Conservation (phyloP, 306 rosid species). For the Cyclanthera cordifolia region DNA sequence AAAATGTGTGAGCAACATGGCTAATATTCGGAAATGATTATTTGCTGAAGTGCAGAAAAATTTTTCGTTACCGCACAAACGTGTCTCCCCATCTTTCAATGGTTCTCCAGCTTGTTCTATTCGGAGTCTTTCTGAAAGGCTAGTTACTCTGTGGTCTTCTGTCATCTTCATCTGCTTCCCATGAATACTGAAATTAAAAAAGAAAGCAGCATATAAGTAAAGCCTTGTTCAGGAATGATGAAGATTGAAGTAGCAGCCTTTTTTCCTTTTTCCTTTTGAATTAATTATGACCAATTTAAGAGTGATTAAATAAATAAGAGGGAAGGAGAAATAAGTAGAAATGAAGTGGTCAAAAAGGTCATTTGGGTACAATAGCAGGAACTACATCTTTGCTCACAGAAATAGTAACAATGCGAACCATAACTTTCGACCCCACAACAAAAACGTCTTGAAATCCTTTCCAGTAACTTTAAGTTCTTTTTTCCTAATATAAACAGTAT, state of each 20-base stretch:
- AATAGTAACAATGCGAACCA: too few relatives aligned
- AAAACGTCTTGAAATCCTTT: too few relatives aligned
- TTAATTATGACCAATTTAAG: too few relatives aligned
- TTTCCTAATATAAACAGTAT: too few relatives aligned
- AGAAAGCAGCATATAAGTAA: neutral
- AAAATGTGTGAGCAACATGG: conserved; percentile 17
- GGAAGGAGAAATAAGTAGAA: too few relatives aligned
- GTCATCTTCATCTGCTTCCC: conserved; percentile 73
- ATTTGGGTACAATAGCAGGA: too few relatives aligned
- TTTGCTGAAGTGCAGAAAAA: neutral
- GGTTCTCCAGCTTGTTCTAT: conserved; percentile 72
- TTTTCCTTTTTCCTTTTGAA: too few relatives aligned
- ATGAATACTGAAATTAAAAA: conserved; percentile 45
- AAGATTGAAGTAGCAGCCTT: neutral
- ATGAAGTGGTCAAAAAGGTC: too few relatives aligned
- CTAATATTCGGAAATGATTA: neutral
- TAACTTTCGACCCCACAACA: too few relatives aligned
- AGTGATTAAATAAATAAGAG: neutral
- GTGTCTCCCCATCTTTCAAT: conserved; percentile 78
- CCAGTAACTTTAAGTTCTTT: too few relatives aligned
- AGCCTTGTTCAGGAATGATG: neutral
- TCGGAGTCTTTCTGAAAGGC: conserved; percentile 59
- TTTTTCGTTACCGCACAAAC: conserved; percentile 55
- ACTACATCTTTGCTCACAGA: too few relatives aligned
- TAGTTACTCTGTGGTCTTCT: conserved; percentile 72